Conservation (phyloP, 1,139 yeast genomes). For the Nakaseomyces sp. region DNA sequence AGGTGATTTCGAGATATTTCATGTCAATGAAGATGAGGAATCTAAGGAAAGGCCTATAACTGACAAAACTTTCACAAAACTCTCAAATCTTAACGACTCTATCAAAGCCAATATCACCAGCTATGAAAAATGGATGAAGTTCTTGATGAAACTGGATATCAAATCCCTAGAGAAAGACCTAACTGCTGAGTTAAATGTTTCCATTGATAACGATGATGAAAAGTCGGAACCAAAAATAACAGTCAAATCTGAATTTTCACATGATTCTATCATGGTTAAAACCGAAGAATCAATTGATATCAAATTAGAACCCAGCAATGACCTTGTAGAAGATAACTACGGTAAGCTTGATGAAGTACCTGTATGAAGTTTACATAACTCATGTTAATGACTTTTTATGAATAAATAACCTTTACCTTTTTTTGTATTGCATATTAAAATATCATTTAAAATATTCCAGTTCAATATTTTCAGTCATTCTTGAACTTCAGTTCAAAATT, state of each 20-base stretch:
- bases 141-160: slow-evolving; percentile 1
- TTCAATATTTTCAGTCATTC: too few relatives aligned
- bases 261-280: neutral
- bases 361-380: neutral
- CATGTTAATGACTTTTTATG: neutral
- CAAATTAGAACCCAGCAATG: neutral
- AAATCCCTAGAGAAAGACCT: neutral
- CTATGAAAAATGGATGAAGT: slow-evolving; percentile 7
- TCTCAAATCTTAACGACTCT: slow-evolving; percentile 5
- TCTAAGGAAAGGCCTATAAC: neutral
- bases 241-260: neutral
- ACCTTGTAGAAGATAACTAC: neutral
- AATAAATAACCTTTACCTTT: too few relatives aligned
- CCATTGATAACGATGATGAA: neutral
- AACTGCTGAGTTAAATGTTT: neutral
- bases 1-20: slow-evolving; percentile 68
- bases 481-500: too few relatives aligned
- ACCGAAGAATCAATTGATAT: neutral
- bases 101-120: slow-evolving; percentile 5
- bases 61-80: neutral
- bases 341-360: neutral
- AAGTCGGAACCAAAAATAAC: neutral
- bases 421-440: too few relatives aligned
- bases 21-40: slow-evolving; percentile 18
- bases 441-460: too few relatives aligned